Base-by-base conservation (phyloP, 164 flowering plant genomes). In the Aristolochia fimbriata region DNA sequence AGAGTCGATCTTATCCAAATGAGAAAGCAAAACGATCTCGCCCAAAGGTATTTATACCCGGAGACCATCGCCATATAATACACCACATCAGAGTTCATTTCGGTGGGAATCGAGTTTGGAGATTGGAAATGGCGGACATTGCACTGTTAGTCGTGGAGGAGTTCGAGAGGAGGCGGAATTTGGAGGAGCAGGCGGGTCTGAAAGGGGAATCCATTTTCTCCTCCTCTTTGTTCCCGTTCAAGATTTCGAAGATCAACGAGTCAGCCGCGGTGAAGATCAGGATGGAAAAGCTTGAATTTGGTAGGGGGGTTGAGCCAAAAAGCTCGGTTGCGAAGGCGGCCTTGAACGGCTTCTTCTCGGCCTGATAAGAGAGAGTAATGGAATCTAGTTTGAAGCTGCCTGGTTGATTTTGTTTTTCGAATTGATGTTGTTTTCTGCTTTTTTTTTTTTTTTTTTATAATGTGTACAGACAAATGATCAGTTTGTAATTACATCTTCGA, bases 91-190 rank as follows among this genome's bases (percentile, higher is more conserved):
- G 8, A 43, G 47, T 31, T 31, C 20, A 31, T 12, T 16, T 55
- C 43, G 30, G 0, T 55, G 9, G 30, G 5, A 27, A 16, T 24
- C 17, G 45, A 1, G 8, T n/a, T 10, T 2, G 27, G 25, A 21
- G 7, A 11, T 19, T 11, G 52, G 56, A 65, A 13, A 86, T 86
- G 93, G 75, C 93, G 12, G 88, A 86, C 53, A 86, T 86, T 45
- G 93, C 93, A 50, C 77, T 83, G 37, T 55, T 83, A 67, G 85
- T 86, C 16, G 84, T 83, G 31, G 88, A 86, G 72, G 93, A 86
- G 74, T 83, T 81, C 50, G 88, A 83, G 74, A 78, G 85, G 77
- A 81, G 83, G 75, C 61, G 70, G 15, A 80, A 30, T 13, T 52
- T 53, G 58, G 57, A 41, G 37, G 54, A 62, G 65, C 23, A 24